Percentiles rank a stretch among this genome's conserved stretches.
These are phyloP conservation scores for Dacryopinax spathularia DNA, from an alignment of 768 basidiomycete genomes.

Conservation along the genomic window DNA sequence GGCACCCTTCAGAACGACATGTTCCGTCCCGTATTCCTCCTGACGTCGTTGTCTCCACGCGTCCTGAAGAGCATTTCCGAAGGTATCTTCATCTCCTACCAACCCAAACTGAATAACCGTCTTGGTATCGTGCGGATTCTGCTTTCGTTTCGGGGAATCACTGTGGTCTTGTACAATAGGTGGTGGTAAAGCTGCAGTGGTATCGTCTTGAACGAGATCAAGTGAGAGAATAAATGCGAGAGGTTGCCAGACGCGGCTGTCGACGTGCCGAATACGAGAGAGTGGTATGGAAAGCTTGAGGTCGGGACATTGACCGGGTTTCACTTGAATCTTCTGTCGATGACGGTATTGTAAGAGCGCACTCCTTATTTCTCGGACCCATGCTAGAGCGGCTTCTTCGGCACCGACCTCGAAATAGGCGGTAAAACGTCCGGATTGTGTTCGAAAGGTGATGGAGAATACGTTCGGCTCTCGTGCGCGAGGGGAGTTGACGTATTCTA, in stretches of 20 bases:
- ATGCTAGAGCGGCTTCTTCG: conserved; percentile 37
- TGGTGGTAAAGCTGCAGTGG: too few relatives aligned
- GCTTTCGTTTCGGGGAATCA: too few relatives aligned
- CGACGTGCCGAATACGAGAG: conserved; percentile 22
- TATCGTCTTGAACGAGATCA: too few relatives aligned
- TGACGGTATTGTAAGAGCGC: conserved; percentile 27
- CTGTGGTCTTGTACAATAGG: too few relatives aligned
- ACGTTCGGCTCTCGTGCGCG: conserved; percentile 35
- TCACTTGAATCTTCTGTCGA: too few relatives aligned
- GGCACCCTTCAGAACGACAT: conserved; percentile 27
- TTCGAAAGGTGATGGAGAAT: conserved; percentile 29
- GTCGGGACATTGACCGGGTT: conserved; percentile 20
- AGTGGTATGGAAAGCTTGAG: neutral
- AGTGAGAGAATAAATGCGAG: too few relatives aligned
- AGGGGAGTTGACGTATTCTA: conserved; percentile 32
- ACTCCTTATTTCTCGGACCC: conserved; percentile 38
- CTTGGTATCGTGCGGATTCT: too few relatives aligned
- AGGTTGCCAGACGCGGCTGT: too few relatives aligned
- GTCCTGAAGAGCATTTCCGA: too few relatives aligned
- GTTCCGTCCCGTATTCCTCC: conserved; percentile 22
- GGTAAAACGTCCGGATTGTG: conserved; percentile 15
- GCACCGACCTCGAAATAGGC: conserved; percentile 43
- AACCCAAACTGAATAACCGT: too few relatives aligned
- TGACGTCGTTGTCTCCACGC: too few relatives aligned
- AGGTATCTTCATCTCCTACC: too few relatives aligned